Evolutionary conservation across 2,329 filamentous ascomycete species (phyloP).

Genomic region (Teratosphaeriaceae sp.): DNA sequence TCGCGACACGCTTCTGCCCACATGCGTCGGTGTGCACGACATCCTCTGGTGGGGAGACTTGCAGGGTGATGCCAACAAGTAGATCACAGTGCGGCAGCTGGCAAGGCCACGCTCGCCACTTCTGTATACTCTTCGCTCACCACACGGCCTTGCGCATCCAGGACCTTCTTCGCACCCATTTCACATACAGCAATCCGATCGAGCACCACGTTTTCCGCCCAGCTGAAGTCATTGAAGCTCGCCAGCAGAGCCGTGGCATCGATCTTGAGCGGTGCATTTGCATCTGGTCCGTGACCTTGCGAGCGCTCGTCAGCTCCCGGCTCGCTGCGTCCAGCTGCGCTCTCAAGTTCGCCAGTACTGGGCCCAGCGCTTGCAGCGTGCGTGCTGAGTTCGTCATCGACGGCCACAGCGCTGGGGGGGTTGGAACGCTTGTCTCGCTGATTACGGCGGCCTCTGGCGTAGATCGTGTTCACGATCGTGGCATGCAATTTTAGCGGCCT

Average conservation of each 20-base stretch:
- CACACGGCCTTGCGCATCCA: constrained; percentile 42
- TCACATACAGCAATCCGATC: constrained; percentile 70
- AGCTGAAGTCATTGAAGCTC: constrained; percentile 58
- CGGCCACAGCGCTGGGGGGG: too few relatives aligned
- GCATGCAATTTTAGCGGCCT: constrained; percentile 71
- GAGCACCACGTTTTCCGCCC: constrained; percentile 63
- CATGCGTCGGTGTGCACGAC: too few relatives aligned
- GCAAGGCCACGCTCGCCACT: constrained; percentile 29
- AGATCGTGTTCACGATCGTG: constrained; percentile 80
- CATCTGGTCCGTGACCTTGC: constrained; percentile 27
- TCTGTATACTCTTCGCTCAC: constrained; percentile 48
- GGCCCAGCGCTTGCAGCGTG: not conserved
- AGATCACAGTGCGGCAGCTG: not conserved
- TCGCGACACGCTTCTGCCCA: too few relatives aligned
- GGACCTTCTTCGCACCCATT: constrained; percentile 73
- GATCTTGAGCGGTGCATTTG: constrained; percentile 33
- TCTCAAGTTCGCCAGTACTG: not conserved
- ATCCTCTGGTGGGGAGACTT: too few relatives aligned
- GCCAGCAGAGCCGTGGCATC: constrained; percentile 40
- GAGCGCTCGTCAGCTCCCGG: constrained; percentile 9
- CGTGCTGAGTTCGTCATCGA: too few relatives aligned
- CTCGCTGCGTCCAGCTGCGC: not conserved
- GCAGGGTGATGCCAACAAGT: too few relatives aligned
- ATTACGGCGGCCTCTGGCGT: constrained; percentile 47
- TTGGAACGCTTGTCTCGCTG: too few relatives aligned